Base-by-base conservation (phyloP, 306 rosid species). In the Alnus rubra region DNA sequence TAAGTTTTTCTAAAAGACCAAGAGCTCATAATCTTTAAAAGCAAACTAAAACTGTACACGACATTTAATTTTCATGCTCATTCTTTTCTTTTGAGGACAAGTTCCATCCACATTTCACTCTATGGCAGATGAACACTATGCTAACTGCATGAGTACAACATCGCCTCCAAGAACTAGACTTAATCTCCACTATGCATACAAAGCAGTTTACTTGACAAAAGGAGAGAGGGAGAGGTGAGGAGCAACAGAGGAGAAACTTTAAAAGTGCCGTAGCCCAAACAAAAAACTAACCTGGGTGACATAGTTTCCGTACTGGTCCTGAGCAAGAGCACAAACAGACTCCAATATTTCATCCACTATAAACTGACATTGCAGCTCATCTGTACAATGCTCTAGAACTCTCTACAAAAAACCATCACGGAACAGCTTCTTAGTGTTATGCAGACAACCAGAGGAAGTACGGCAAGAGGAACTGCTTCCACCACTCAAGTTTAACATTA, bases 251-350 rank as follows among this genome's bases (percentile, higher is more conserved):
- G 31, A 42, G 10, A 18, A 9, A n/a, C 48, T 9, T 42, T 42
- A 4, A 2, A 68, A 70, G 56, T 28, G 14, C 47, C 4, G 0
- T 42, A 71, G 60, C 23, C 58, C 37, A 48, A 49, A 49, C 55
- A 31, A 47, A 47, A 48, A 70, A 73, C 88, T 71, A 86, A 88
- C 92, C 92, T 88, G 92, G 51, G 92, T 86, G 60, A 88, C 92
- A 75, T 88, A 88, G 84, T 88, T 88, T 48, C 92, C 92, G 84
- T 88, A 88, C 82, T 88, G 92, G 74, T 88, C 88, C 78, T 86
- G 87, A 76, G 89, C 92, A 74, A 88, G 92, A 81, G 85, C 30
- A 73, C 78, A 86, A 75, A 80, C 92, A 53, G 92, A 86, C 74
- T 86, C 89, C 86, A 88, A 79, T 71, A 88, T 88, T 78, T 88